Conservation (phyloP, 2,329 filamentous ascomycete genomes). For the Aspergillus nomiae region DNA sequence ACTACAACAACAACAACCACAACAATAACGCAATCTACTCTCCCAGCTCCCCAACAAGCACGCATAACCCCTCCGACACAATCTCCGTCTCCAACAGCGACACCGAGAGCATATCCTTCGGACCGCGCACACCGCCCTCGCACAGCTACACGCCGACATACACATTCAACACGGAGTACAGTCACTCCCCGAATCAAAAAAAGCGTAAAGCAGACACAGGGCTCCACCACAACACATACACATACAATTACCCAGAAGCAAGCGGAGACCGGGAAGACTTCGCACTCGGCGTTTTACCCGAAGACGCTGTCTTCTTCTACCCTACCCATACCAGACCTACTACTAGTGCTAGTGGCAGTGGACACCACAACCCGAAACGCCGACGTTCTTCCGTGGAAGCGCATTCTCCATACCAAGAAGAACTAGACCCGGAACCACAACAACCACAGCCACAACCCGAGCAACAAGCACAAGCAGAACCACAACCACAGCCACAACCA, state of each 20-base stretch:
- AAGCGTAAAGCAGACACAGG: background rate
- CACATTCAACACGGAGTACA: background rate
- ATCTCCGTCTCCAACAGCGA: slow-evolving; percentile 17
- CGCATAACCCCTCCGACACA: slow-evolving; percentile 20
- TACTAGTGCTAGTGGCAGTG: background rate
- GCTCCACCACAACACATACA: no score
- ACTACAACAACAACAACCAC: slow-evolving; percentile 10
- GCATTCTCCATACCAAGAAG: no score
- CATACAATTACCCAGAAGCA: no score
- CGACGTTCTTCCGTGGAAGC: background rate
- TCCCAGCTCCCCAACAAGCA: slow-evolving; percentile 24
- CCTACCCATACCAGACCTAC: background rate
- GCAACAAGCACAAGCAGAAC: no score
- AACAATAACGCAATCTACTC: slow-evolving; percentile 2
- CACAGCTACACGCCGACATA: background rate
- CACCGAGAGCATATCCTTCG: background rate
- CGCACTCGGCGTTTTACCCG: background rate
- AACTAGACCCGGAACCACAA: no score
- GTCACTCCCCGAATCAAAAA: no score
- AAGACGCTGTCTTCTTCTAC: background rate
- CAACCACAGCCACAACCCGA: no score
- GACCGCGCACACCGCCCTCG: background rate
- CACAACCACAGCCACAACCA: slow-evolving; percentile 8
- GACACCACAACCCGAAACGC: background rate
- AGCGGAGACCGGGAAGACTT: no score